Percentiles rank a stretch among this genome's conserved stretches.
Conservation (phyloP, 192 early-diverging fungal species). For the Podila epicladia region DNA sequence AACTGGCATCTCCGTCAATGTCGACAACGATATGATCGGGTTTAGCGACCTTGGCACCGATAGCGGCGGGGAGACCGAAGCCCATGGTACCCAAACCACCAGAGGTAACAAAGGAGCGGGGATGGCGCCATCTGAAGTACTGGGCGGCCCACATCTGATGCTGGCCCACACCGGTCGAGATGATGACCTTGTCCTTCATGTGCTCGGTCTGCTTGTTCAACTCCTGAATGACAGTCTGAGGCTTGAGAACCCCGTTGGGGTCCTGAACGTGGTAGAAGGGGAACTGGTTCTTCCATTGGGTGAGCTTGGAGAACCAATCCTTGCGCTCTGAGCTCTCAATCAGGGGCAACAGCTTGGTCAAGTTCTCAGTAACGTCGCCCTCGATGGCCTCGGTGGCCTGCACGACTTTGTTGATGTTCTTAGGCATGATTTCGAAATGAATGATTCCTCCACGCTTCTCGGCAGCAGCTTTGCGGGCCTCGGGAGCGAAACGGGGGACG, state of each 20-base stretch:
- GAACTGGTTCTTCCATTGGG: slow-evolving; percentile 91
- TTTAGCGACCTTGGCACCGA: slow-evolving; percentile 95
- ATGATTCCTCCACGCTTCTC: slow-evolving; percentile 94
- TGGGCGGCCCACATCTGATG: slow-evolving; percentile 99
- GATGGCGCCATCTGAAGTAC: slow-evolving; percentile 91
- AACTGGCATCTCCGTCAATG: slow-evolving; percentile 98
- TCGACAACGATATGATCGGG: slow-evolving; percentile 97
- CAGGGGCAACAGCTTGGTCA: slow-evolving; percentile 81
- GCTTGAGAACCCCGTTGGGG: slow-evolving; percentile 79
- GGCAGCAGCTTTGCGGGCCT: slow-evolving; percentile 86
- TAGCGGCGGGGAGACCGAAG: slow-evolving; percentile 94
- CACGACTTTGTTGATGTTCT: slow-evolving; percentile 99
- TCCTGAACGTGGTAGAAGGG: slow-evolving; percentile 86
- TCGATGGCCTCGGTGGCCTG: slow-evolving; percentile 91
- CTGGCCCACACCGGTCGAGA: slow-evolving; percentile 97
- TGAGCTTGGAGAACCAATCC: slow-evolving; percentile 87
- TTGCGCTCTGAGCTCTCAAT: slow-evolving; percentile 75
- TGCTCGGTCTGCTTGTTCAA: slow-evolving; percentile 84
- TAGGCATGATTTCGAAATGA: slow-evolving; percentile 99
- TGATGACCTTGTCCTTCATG: slow-evolving; percentile 92
- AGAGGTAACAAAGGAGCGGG: slow-evolving; percentile 91
- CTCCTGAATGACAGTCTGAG: slow-evolving; percentile 95
- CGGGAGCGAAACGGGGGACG: slow-evolving; percentile 83
- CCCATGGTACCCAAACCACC: slow-evolving; percentile 99
- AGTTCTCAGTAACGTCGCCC: slow-evolving; percentile 93